Conservation (phyloP, 2,329 filamentous ascomycete genomes). For the Verruconis gallopava region DNA sequence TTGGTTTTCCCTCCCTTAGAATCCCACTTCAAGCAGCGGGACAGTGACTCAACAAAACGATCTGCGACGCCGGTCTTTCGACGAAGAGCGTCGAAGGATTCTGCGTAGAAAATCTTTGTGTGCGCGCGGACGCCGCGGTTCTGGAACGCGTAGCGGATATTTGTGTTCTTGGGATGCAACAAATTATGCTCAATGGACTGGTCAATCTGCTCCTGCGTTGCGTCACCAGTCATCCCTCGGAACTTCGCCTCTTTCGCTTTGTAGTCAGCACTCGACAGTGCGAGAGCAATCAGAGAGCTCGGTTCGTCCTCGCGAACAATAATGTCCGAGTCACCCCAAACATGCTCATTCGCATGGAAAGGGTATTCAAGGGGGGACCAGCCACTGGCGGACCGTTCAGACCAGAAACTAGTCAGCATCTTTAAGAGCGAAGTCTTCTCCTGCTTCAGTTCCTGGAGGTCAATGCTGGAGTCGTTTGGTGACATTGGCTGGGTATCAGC, state of each 20-base stretch:
- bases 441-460: slow-evolving; percentile 67
- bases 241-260: slow-evolving; percentile 62
- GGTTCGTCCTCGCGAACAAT: slow-evolving; percentile 96
- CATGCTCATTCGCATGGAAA: slow-evolving; percentile 68
- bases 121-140: slow-evolving; percentile 90
- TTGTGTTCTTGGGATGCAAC: slow-evolving; percentile 72
- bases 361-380: slow-evolving; percentile 92
- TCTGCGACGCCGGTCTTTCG: slow-evolving; percentile 88
- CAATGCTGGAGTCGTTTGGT: slow-evolving; percentile 41
- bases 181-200: slow-evolving; percentile 74
- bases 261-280: slow-evolving; percentile 79
- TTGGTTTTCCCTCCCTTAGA: slow-evolving; percentile 97
- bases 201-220: slow-evolving; percentile 40
- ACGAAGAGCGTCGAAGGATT: slow-evolving; percentile 90
- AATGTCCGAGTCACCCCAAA: slow-evolving; percentile 93
- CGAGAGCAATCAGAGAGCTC: slow-evolving; percentile 88
- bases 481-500: slow-evolving; percentile 20
- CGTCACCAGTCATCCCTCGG: slow-evolving; percentile 25
- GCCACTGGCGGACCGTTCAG: slow-evolving; percentile 87
- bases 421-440: slow-evolving; percentile 90
- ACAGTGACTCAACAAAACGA: slow-evolving; percentile 87
- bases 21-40: slow-evolving; percentile 93
- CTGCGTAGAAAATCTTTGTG: slow-evolving; percentile 97
- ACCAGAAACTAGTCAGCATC: slow-evolving; percentile 96
- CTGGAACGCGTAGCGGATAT: slow-evolving; percentile 90